Percentiles rank a stretch among this genome's conserved stretches.
These are phyloP conservation scores for Pneumocystis sp. DNA, from an alignment of 1,139 yeast species.

Conservation along the genomic window DNA sequence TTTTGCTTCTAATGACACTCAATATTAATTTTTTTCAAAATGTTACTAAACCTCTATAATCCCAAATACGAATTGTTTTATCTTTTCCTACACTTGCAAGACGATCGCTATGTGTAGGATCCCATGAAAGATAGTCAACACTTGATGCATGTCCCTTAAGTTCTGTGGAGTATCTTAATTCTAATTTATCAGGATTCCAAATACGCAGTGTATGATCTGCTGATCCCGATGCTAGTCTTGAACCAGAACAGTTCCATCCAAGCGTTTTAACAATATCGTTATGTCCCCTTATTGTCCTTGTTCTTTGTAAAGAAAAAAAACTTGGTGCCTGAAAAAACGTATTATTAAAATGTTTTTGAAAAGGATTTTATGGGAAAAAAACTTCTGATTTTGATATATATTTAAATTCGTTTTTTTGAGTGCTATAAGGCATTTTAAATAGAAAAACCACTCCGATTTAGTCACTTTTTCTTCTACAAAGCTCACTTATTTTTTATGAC, in stretches of 20 bases:
- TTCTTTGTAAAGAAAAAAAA: background rate
- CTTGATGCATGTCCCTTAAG: constrained; percentile 11
- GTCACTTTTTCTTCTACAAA: too few relatives aligned
- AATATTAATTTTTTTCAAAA: background rate
- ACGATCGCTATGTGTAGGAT: constrained; percentile 15
- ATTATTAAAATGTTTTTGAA: background rate
- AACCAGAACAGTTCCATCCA: constrained; percentile 16
- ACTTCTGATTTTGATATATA: background rate
- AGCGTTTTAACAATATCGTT: constrained; percentile 11
- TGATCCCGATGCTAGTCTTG: constrained; percentile 14
- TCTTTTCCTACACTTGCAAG: constrained; percentile 14
- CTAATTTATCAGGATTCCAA: constrained; percentile 16
- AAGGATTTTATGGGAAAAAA: background rate
- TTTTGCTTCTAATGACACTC: constrained; percentile 1
- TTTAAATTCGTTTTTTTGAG: background rate
- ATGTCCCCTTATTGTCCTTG: constrained; percentile 28
- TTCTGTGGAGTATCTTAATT: constrained; percentile 14
- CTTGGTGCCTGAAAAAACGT: background rate
- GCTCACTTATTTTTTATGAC: background rate
- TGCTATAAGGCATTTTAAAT: background rate
- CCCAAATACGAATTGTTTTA: constrained; percentile 15
- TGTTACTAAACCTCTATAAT: constrained; percentile 8
- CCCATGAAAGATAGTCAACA: constrained; percentile 15
- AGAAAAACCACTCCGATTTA: background rate
- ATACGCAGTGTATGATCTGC: constrained; percentile 12